These are phyloP conservation scores for Coriaria nepalensis DNA, from an alignment of 306 rosid species.

Conservation along the genomic window DNA sequence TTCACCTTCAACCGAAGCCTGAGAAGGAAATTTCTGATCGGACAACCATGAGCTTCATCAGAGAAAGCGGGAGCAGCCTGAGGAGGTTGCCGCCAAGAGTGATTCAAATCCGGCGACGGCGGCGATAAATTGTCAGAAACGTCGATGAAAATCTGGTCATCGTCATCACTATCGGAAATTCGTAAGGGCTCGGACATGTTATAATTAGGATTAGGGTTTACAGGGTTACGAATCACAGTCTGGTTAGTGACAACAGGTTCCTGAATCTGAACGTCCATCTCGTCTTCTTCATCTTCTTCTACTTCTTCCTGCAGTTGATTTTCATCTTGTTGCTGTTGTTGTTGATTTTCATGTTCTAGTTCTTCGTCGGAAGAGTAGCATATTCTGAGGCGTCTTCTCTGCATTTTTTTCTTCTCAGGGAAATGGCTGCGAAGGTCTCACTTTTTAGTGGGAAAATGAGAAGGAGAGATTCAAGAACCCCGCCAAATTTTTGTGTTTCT, in stretches of 20 bases:
- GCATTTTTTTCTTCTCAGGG: slow-evolving; percentile 16
- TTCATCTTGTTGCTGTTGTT: slow-evolving; percentile 4
- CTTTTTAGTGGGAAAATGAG: background rate
- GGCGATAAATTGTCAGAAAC: slow-evolving; percentile 44
- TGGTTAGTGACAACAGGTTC: slow-evolving; percentile 7
- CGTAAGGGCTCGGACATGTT: slow-evolving; percentile 27
- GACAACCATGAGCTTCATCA: slow-evolving; percentile 21
- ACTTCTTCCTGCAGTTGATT: slow-evolving; percentile 6
- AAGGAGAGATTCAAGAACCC: no score
- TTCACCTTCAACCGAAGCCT: slow-evolving; percentile 42
- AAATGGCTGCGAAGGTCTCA: background rate
- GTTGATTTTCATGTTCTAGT: slow-evolving; percentile 1
- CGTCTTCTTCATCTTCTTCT: no score
- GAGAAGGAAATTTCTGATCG: slow-evolving; percentile 37
- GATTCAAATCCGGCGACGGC: slow-evolving; percentile 13
- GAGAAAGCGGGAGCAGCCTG: slow-evolving; percentile 4
- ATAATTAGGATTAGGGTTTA: slow-evolving; percentile 10
- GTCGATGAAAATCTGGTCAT: slow-evolving; percentile 40
- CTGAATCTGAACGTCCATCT: no score
- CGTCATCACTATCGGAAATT: slow-evolving; percentile 38
- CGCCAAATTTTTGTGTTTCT: no score
- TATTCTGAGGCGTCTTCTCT: slow-evolving; percentile 49
- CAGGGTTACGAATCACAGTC: background rate
- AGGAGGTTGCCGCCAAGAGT: slow-evolving; percentile 3
- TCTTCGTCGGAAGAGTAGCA: slow-evolving; percentile 33